A percentile compares a stretch with the other conserved stretches of the same genome.
Conservation (phyloP, 805 yeast species). For the Lachancea nothofagi region DNA sequence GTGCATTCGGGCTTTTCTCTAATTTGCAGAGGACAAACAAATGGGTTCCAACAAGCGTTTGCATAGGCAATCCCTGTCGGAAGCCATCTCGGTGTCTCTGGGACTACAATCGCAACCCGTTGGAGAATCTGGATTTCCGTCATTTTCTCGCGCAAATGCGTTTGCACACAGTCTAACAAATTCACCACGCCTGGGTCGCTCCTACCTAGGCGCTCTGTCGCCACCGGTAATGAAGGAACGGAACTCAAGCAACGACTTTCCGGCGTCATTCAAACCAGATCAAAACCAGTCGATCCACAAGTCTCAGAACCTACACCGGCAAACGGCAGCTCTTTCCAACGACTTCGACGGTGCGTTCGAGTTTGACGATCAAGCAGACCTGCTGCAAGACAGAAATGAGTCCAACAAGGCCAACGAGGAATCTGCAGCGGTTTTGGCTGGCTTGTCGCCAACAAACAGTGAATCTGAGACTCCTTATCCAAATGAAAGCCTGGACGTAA, state of each 20-base stretch:
- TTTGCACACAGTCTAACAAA: not conserved
- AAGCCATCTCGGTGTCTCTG: conserved; percentile 29
- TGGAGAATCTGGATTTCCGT: conserved; percentile 1
- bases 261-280: conserved; percentile 3
- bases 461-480: not conserved
- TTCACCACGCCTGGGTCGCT: conserved; percentile 22
- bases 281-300: conserved; percentile 21
- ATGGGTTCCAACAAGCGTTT: conserved; percentile 7
- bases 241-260: conserved; percentile 1
- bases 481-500: not conserved
- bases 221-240: conserved; percentile 12
- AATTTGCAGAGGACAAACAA: too few relatives aligned
- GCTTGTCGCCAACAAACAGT: conserved; percentile 3
- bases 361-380: conserved; percentile 4
- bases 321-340: conserved; percentile 32
- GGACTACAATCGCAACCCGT: conserved; percentile 23
- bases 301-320: conserved; percentile 26
- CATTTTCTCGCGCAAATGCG: conserved; percentile 2
- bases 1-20: too few relatives aligned
- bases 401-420: not conserved
- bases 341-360: conserved; percentile 20
- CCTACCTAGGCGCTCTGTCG: conserved; percentile 27
- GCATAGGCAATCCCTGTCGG: conserved; percentile 21
- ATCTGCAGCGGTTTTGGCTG: not conserved
- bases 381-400: not conserved